These are phyloP conservation scores for Acrodontium crateriforme DNA, from an alignment of 2,329 filamentous ascomycete genomes.

Conservation along the genomic window DNA sequence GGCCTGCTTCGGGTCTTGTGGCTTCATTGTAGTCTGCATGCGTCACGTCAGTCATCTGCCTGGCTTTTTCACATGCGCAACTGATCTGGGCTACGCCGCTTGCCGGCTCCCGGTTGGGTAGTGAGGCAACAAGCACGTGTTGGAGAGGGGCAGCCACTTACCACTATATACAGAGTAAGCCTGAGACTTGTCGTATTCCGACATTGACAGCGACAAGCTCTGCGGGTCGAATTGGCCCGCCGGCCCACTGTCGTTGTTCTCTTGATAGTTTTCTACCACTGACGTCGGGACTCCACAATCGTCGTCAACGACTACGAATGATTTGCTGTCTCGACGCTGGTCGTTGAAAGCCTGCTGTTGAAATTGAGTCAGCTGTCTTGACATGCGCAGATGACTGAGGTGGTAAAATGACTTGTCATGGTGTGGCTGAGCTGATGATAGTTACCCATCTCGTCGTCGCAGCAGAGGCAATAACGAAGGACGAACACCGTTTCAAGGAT, in stretches of 20 bases:
- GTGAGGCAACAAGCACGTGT: conserved; percentile 8
- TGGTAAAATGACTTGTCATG: conserved; percentile 5
- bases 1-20: conserved; percentile 45
- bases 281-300: conserved; percentile 21
- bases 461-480: too few relatives aligned
- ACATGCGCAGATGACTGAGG: conserved; percentile 5
- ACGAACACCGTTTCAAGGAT: too few relatives aligned
- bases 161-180: conserved; percentile 72
- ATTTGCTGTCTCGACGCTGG: conserved; percentile 18
- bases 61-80: conserved; percentile 19
- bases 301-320: conserved; percentile 22
- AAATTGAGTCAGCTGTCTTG: conserved; percentile 1
- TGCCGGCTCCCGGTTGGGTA: conserved; percentile 2
- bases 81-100: conserved; percentile 2
- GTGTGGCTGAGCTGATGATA: too few relatives aligned
- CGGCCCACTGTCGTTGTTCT: conserved; percentile 35
- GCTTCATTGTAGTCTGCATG: conserved; percentile 44
- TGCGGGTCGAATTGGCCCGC: conserved; percentile 34
- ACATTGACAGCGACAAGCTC: conserved; percentile 52
- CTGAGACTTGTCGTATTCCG: conserved; percentile 65
- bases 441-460: too few relatives aligned
- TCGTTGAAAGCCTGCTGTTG: not conserved
- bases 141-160: conserved; percentile 17
- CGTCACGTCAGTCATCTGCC: conserved; percentile 32
- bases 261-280: conserved; percentile 18